These are phyloP conservation scores for Xylaria scruposa DNA, from an alignment of 495 filamentous ascomycete genomes.

Conservation along the genomic window DNA sequence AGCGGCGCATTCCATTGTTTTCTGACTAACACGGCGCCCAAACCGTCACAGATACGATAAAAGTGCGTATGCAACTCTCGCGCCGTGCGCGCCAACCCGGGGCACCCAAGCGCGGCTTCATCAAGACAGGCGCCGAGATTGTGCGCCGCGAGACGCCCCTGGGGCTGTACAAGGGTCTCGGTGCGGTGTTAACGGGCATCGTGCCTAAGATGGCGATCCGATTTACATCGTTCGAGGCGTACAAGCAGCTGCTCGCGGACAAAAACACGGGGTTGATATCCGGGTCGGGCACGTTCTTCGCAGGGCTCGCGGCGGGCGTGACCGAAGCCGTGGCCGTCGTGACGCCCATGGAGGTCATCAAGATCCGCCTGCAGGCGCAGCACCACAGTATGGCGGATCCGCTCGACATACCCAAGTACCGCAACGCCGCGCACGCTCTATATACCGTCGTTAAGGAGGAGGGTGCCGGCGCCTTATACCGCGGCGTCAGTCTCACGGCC, in stretches of 20 bases:
- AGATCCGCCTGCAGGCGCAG: constrained; percentile 97
- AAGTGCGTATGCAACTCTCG: constrained; percentile 99
- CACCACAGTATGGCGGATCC: constrained; percentile 94
- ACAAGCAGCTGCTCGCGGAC: constrained; percentile 82
- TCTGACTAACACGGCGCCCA: constrained; percentile 18
- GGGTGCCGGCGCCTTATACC: constrained; percentile 84
- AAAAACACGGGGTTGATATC: constrained; percentile 71
- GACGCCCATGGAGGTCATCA: constrained; percentile 98
- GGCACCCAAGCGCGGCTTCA: constrained; percentile 84
- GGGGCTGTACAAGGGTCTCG: constrained; percentile 94
- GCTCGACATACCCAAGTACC: constrained; percentile 91
- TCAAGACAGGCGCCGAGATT: constrained; percentile 85
- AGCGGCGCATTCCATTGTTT: background rate
- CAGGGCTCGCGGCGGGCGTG: constrained; percentile 89
- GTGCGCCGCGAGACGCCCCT: constrained; percentile 87
- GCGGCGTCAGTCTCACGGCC: constrained; percentile 91
- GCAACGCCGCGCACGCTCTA: constrained; percentile 93
- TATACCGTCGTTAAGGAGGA: constrained; percentile 94
- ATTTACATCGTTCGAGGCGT: constrained; percentile 96
- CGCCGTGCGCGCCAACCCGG: constrained; percentile 82
- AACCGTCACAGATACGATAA: constrained; percentile 76
- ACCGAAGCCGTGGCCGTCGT: constrained; percentile 96
- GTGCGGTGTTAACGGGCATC: constrained; percentile 94
- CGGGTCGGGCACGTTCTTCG: constrained; percentile 82
- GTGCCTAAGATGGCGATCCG: constrained; percentile 99